phyloP scores from a whole-genome alignment of 768 basidiomycete species.

The Russula emetica region DNA sequence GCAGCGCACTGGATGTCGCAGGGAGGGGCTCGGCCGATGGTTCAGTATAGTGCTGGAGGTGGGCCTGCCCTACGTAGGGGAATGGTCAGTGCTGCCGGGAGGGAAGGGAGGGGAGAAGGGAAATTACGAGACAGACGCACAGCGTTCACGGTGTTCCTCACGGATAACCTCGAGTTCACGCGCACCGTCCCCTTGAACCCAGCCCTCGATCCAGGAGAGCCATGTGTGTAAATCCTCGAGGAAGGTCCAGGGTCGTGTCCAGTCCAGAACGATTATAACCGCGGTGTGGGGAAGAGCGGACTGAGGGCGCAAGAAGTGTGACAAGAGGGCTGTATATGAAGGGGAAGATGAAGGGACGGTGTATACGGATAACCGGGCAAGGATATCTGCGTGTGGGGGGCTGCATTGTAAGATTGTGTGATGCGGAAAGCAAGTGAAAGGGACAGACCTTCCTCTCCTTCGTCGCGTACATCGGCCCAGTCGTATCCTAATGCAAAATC shows the following conservation, averaged over 20 bases:
- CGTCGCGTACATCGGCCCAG: constrained; percentile 86
- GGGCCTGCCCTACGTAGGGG: constrained; percentile 62
- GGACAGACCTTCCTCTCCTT: constrained; percentile 84
- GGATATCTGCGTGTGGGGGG: constrained; percentile 53
- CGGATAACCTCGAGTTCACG: constrained; percentile 69
- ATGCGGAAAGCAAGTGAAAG: background rate
- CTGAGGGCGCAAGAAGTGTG: constrained; percentile 73
- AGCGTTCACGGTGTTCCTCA: constrained; percentile 78
- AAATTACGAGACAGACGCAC: constrained; percentile 44
- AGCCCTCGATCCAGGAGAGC: constrained; percentile 81
- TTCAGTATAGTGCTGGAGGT: constrained; percentile 87
- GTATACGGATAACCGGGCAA: constrained; percentile 86
- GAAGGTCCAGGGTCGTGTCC: constrained; percentile 93
- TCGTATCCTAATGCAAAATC: constrained; percentile 92
- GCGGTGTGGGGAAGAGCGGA: constrained; percentile 64
- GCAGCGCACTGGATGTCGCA: constrained; percentile 53
- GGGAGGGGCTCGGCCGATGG: constrained; percentile 66
- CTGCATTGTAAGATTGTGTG: constrained; percentile 3
- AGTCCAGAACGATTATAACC: constrained; percentile 85
- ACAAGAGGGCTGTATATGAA: constrained; percentile 66
- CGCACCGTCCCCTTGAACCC: constrained; percentile 66
- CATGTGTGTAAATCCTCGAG: constrained; percentile 79
- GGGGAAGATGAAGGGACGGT: constrained; percentile 80
- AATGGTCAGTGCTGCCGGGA: background rate
- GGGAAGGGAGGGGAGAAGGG: background rate